A percentile compares a stretch with the other conserved stretches of the same genome.
phyloP scores from a whole-genome alignment of 179 eudicot genomes.

The Nepenthes alata region DNA sequence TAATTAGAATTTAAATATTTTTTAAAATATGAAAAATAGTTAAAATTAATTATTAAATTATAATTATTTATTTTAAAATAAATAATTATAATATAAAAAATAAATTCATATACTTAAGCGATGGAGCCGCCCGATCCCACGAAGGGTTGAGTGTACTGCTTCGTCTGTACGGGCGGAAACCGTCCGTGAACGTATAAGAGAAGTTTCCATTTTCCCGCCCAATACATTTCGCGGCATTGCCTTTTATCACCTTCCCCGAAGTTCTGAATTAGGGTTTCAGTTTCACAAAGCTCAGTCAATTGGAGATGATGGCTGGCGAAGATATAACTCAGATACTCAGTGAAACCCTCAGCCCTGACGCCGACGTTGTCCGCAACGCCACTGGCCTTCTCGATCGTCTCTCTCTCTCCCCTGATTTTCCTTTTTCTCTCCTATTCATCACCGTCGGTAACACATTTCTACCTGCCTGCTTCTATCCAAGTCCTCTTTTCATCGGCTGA shows the following conservation, averaged over 20 bases:
- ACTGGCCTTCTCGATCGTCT: slow-evolving; percentile 39
- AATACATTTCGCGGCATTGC: background rate
- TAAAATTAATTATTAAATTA: too few relatives aligned
- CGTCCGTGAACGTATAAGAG: background rate
- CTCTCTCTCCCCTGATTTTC: slow-evolving; percentile 38
- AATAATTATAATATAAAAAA: too few relatives aligned
- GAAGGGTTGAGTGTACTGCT: too few relatives aligned
- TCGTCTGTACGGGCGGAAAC: too few relatives aligned
- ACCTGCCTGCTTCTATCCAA: background rate
- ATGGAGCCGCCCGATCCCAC: too few relatives aligned
- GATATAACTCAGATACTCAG: slow-evolving; percentile 38
- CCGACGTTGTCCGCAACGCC: slow-evolving; percentile 29
- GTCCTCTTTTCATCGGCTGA: background rate
- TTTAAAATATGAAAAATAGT: too few relatives aligned
- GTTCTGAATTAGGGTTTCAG: too few relatives aligned
- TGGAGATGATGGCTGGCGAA: slow-evolving; percentile 39
- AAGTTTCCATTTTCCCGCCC: slow-evolving; percentile 12
- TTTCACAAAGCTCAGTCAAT: too few relatives aligned
- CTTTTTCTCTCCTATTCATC: slow-evolving; percentile 47
- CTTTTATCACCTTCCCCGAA: background rate
- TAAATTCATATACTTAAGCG: too few relatives aligned
- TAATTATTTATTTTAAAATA: too few relatives aligned
- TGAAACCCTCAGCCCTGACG: slow-evolving; percentile 49
- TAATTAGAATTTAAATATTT: too few relatives aligned
- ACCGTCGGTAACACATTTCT: slow-evolving; percentile 31